phyloP scores from a whole-genome alignment of 768 basidiomycete species.

The Leucocoprinus leucothites region DNA sequence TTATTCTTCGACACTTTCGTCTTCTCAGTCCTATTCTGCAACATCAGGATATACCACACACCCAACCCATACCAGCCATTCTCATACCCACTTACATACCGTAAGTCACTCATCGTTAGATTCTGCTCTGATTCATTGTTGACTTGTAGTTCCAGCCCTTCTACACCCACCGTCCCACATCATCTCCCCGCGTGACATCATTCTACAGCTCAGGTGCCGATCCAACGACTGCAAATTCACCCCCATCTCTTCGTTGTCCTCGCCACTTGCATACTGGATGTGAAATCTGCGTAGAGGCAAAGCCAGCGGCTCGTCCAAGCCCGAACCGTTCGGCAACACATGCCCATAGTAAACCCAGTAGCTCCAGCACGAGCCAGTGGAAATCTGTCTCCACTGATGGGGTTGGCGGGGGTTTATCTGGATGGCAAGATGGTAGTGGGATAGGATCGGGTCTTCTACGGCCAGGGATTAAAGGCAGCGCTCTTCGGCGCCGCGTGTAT shows the following conservation, averaged over 20 bases:
- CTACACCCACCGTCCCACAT: conserved; percentile 25
- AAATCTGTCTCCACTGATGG: background rate
- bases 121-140: background rate
- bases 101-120: background rate
- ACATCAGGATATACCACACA: conserved; percentile 16
- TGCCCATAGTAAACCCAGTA: background rate
- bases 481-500: conserved; percentile 47
- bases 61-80: background rate
- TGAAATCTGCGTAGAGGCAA: conserved; percentile 74
- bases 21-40: conserved; percentile 14
- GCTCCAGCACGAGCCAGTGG: conserved; percentile 1
- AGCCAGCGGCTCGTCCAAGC: conserved; percentile 26
- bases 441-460: conserved; percentile 67
- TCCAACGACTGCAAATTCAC: conserved; percentile 57
- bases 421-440: conserved; percentile 74
- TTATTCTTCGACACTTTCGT: conserved; percentile 10
- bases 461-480: conserved; percentile 53
- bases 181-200: conserved; percentile 36
- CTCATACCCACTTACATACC: conserved; percentile 2
- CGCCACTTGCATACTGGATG: conserved; percentile 73
- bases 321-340: background rate
- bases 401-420: conserved; percentile 52
- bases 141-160: background rate
- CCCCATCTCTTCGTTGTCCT: conserved; percentile 63
- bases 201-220: conserved; percentile 64